Evolutionary conservation across 192 early-diverging fungal species (phyloP), one percentile per base, ranked within the genome.

Genomic region (Lunasporangiospora selenospora): DNA sequence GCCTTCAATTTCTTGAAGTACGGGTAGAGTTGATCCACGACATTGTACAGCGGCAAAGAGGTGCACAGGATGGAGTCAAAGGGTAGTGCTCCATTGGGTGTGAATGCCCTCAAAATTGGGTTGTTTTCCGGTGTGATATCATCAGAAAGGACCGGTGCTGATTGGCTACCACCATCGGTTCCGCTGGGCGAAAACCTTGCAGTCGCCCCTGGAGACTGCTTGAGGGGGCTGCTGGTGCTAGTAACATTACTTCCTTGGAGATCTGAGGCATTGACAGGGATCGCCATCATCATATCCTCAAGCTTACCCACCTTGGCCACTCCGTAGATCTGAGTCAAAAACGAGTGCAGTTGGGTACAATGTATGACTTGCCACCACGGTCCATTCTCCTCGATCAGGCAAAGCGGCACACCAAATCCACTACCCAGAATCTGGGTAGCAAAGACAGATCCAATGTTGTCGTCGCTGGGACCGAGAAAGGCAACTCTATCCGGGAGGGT

Each of bases 21-120:
- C 6, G 46, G 53, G 15, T 73, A 58, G 1, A 58, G 38, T 19
- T 48, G 8, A 21, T 62, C 69, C 16, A 73, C 69, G 26, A 58
- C 33, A 4, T 32, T 8, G 23, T 73, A 73, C 24, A 73, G 37
- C 8, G 55, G 54, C 8, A 62, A 16, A 1, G 69, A 73, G 0
- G 69, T 63, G 18, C 69, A 73, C 10, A 73, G 5, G 30, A 73
- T 73, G 26, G 69, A 73, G 27, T 73, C 69, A 27, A 58, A 73
- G 12, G 55, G 29, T 5, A 73, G 26, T 1, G 37, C 16, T 3
- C 60, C 46, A 2, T 48, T 40, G 29, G 46, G 29, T 3, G 54
- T 44, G 29, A 73, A 73, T 4, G 46, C 44, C 1, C 32, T 15
- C 21, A 73, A 26, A 19, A 67, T 67, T 2, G 56, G 56, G 21